Conservation (phyloP, 176 grass and related monocot species). For the Aegilops bicornis region DNA sequence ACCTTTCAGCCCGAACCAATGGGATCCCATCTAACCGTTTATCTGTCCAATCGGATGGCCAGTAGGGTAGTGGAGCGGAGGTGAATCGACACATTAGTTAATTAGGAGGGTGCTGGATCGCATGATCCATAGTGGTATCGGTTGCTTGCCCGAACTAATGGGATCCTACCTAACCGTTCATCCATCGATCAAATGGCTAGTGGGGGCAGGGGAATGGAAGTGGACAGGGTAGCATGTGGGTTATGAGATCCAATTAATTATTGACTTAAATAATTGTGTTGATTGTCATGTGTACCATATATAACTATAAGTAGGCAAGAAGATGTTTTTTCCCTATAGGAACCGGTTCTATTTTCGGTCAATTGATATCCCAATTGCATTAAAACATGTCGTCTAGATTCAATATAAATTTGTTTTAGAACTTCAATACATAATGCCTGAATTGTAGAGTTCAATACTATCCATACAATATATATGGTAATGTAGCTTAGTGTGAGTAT, state of each 20-base stretch:
- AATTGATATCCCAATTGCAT: neutral
- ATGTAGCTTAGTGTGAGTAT: no score
- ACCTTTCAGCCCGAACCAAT: no score
- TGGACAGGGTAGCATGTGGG: neutral
- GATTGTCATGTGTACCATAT: neutral
- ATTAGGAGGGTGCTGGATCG: neutral
- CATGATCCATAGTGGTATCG: no score
- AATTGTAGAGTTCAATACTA: neutral
- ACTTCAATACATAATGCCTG: neutral
- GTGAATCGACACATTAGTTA: neutral
- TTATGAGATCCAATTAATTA: neutral
- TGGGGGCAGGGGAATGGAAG: no score
- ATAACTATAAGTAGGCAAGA: no score
- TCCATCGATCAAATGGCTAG: no score
- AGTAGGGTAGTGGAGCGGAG: neutral
- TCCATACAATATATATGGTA: neutral
- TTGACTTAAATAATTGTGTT: neutral
- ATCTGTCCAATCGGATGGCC: neutral
- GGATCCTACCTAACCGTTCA: neutral
- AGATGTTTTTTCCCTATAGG: no score
- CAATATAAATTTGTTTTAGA: neutral
- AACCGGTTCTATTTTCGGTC: no score
- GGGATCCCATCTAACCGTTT: no score
- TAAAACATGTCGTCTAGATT: neutral
- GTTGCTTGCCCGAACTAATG: no score